Base-by-base conservation (phyloP, 306 rosid genomes). In the Elaeagnus macrophylla region DNA sequence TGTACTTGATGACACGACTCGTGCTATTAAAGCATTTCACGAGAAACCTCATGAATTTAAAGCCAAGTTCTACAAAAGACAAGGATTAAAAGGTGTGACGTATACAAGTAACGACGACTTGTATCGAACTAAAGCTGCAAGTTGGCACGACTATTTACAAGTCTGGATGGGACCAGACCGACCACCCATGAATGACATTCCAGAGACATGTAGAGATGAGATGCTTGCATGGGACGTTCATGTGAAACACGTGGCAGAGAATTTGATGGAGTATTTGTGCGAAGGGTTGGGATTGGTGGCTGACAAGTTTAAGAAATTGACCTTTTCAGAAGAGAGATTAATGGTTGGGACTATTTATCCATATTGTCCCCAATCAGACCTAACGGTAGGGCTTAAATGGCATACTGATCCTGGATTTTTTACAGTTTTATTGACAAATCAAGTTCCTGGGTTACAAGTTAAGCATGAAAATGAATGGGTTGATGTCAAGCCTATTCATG, bases 341-440 rank as follows among this genome's bases (percentile, higher is more conserved):
- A 14, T 66, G 8, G 60, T 70, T 10, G 73, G 67, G 2, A 66
- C 52, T 35, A 45, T 62, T 54, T 75, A 75, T 54, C 76, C 70
- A 12, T 57, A 61, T 51, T 75, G 80, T 50, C 76, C 70, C 6
- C 70, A 70, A 58, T 76, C 80, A 2, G 76, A 75, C 57, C 69
- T 45, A 16, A 75, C 76, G 1, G 25, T 75, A 39, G 70, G 80
- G 7, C 55, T 66, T 8, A 59, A 32, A 0, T 37, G 72, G 0
- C 79, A 69, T 55, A 64, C 79, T 10, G 72, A 74, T 64, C 68
- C 68, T 1, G 73, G 61, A 12, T 9, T 56, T 6, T 0, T 68
- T 5, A 74, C 75, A 2, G 61, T 74, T 13, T 7, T 74, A 48
- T 35, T 68, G 44, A 71, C 48, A 57, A 68, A 74, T 47, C 61